Conservation (phyloP, 2,329 filamentous ascomycete genomes). For the Didymellaceae sp. region DNA sequence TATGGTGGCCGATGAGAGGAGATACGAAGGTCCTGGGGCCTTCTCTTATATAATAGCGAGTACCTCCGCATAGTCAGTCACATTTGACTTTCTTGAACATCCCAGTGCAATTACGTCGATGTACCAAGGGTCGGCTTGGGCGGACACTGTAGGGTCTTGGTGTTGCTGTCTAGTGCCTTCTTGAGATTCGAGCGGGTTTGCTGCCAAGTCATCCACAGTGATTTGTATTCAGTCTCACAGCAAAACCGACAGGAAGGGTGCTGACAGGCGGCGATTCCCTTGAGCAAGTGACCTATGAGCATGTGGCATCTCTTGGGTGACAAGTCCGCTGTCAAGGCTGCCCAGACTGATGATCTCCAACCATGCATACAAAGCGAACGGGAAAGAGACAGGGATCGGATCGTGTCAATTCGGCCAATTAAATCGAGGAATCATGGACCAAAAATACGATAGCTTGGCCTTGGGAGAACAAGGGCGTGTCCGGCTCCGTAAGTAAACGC, state of each 20-base stretch:
- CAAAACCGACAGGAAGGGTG: neutral
- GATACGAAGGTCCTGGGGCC: neutral
- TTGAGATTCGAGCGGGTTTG: constrained; percentile 6
- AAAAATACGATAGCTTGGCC: constrained; percentile 7
- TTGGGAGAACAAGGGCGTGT: neutral
- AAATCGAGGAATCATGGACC: neutral
- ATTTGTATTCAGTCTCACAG: constrained; percentile 17
- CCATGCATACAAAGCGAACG: constrained; percentile 4
- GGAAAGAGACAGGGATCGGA: constrained; percentile 2
- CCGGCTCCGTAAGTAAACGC: neutral
- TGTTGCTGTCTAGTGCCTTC: constrained; percentile 17
- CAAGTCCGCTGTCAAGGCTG: neutral
- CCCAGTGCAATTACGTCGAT: constrained; percentile 27
- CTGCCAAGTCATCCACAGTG: constrained; percentile 24
- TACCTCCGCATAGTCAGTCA: constrained; percentile 7
- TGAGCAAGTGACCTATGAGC: constrained; percentile 1
- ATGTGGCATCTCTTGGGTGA: constrained; percentile 1
- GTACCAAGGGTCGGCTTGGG: constrained; percentile 10
- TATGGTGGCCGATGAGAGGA: constrained; percentile 11
- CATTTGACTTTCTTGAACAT: neutral
- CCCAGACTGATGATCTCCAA: constrained; percentile 11
- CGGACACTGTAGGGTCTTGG: constrained; percentile 21
- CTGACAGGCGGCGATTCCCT: constrained; percentile 15
- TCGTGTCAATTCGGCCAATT: neutral
- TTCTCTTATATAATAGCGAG: constrained; percentile 26